Base-by-base conservation (phyloP, 352 stramenopile species). In the Globisporangium spinosum region DNA sequence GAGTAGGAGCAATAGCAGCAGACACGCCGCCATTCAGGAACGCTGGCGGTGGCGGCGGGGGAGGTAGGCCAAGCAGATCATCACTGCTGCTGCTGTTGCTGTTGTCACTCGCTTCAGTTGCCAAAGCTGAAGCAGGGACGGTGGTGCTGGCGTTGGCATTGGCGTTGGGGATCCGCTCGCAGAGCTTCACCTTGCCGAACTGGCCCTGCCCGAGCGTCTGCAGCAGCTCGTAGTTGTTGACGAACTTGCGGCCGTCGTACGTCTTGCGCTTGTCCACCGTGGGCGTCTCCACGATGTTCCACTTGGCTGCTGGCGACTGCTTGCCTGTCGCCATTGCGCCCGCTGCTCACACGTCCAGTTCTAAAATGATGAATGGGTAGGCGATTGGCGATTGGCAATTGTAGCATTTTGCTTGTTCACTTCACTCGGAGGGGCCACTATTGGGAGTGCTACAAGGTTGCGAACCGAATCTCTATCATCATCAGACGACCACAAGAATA, bases 141-240 rank as follows among this genome's bases (percentile, higher is more conserved):
- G 27, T 29, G 27, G 2, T 29, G 27, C 27, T 29, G 27, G 27
- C 2, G 2, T 4, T 45, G 34, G 38, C 1, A n/a, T 40, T 25
- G 20, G n/a, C 53, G 25, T 49, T 29, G 29, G 73, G n/a, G 54
- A 91, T 76, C 9, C 87, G 85, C 70, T 94, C 82, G 58, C 83
- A 90, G 47, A 90, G 81, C 73, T 94, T 94, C 51, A 96, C 89
- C 71, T 94, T 96, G 72, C 80, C 87, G 63, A 96, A 96, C 62
- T 83, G 80, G 23, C 89, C 89, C 20, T 90, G 79, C 4, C 89
- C 89, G 65, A 96, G 67, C 57, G 74, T 89, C 34, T 86, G 78
- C 69, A 86, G 66, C 58, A 94, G 53, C 45, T 75, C 73, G 71
- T 96, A 96, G 75, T 94, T 94, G 70, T 96, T 94, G 35, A 96